Base-by-base conservation (phyloP, 169 alveolate species). In the Babesia bovis region DNA sequence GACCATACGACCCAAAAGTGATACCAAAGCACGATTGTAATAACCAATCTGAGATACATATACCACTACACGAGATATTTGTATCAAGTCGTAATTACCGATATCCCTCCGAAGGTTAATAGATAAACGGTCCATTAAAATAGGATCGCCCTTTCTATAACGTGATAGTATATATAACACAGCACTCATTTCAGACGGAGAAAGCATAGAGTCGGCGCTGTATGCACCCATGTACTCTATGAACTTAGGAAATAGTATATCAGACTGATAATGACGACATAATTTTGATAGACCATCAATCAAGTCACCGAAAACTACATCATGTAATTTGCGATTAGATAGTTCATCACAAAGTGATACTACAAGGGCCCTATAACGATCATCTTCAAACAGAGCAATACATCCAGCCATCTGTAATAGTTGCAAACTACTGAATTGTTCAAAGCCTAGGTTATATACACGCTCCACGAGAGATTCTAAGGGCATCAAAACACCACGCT, bases 31-130 rank as follows among this genome's bases (percentile, higher is more conserved):
- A 0, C 40, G 42, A 53, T 78, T 78, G 32, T 59, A 32, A 38
- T 78, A 78, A 33, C 71, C 71, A 2, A 69, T 53, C 60, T 69
- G 61, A 12, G 87, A 78, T 19, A 78, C 52, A 45, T 45, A 28
- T 15, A 78, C 21, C 28, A 78, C 35, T 19, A 55, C 41, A 15
- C 71, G 40, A 7, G 74, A 25, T 12, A 70, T 53, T 45, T 78
- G 70, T 21, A 23, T 66, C n/a, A 78, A 45, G 49, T 50, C 67
- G 55, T 65, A 58, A 23, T 36, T 74, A 9, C 70, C 63, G 0
- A 36, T 41, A 35, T 70, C 50, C 15, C 76, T 35, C 23, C 77
- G 33, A 17, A 78, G 19, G 33, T 36, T 44, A 7, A 65, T 70
- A 9, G 73, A 59, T 4, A 78, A 28, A 12, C 66, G 21, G 53